Conservation (phyloP, 2,329 filamentous ascomycete species). For the Stachybotrys elegans region DNA sequence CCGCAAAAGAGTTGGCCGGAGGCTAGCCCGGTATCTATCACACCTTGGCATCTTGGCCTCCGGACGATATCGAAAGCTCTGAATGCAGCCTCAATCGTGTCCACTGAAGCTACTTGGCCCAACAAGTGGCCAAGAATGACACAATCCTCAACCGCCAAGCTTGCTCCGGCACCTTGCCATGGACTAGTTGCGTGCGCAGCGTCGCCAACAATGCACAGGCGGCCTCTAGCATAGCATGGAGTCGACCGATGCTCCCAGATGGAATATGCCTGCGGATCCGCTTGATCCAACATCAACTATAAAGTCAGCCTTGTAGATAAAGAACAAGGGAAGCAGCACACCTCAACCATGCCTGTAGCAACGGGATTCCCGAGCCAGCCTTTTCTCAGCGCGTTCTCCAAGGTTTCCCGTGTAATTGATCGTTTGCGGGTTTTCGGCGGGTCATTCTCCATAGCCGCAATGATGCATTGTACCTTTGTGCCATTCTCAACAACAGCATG, state of each 20-base stretch:
- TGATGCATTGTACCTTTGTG: neutral
- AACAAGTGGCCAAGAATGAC: constrained; percentile 3
- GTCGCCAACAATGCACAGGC: constrained; percentile 16
- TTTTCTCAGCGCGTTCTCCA: neutral
- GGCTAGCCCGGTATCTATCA: neutral
- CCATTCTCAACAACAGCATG: neutral
- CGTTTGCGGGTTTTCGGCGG: neutral
- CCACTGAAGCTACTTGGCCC: neutral
- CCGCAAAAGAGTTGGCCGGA: neutral
- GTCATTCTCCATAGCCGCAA: neutral
- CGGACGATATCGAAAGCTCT: neutral
- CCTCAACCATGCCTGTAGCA: neutral
- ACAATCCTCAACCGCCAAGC: constrained; percentile 22
- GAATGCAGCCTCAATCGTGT: neutral
- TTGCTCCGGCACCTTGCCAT: constrained; percentile 18
- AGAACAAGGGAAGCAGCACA: neutral
- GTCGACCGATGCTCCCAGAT: neutral
- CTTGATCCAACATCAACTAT: neutral
- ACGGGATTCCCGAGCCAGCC: neutral
- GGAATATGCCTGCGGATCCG: neutral
- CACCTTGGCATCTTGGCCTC: neutral
- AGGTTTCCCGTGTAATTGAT: neutral
- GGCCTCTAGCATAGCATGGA: constrained; percentile 10
- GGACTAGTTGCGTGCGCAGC: constrained; percentile 20
- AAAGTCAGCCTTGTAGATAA: neutral